A percentile compares a stretch with the other conserved stretches of the same genome.
phyloP scores from a whole-genome alignment of 2,329 filamentous ascomycete species.

The Trichoderma pleuroti region DNA sequence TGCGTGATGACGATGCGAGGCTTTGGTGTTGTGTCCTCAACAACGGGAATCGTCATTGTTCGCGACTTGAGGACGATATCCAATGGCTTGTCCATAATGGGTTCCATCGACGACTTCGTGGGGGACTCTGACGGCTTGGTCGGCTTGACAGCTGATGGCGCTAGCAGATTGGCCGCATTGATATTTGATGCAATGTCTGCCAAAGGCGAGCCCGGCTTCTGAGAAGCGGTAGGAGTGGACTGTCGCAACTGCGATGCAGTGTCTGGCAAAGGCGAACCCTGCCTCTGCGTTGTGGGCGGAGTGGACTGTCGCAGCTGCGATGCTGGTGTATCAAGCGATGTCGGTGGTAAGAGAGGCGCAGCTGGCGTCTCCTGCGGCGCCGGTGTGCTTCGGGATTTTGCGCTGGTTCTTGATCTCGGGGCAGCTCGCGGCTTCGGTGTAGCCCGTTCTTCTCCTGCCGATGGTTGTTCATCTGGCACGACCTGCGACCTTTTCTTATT shows the following conservation, averaged over 20 bases:
- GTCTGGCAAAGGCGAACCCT: slow-evolving; percentile 63
- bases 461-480: background rate
- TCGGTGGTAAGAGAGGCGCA: background rate
- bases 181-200: slow-evolving; percentile 69
- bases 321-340: background rate
- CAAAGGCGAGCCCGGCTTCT: slow-evolving; percentile 55
- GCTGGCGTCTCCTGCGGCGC: background rate
- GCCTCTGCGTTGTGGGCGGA: slow-evolving; percentile 50
- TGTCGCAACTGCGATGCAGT: slow-evolving; percentile 62
- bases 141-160: slow-evolving; percentile 55
- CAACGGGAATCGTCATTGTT: slow-evolving; percentile 61
- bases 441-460: background rate
- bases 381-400: background rate
- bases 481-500: background rate
- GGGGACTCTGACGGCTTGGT: slow-evolving; percentile 52
- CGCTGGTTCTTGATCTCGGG: background rate
- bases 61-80: slow-evolving; percentile 89
- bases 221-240: slow-evolving; percentile 53
- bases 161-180: slow-evolving; percentile 43
- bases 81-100: slow-evolving; percentile 82
- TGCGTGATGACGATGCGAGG: slow-evolving; percentile 90
- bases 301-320: slow-evolving; percentile 49
- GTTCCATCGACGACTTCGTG: slow-evolving; percentile 51
- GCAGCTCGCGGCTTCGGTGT: background rate
- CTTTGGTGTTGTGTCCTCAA: slow-evolving; percentile 74